Evolutionary conservation across 495 filamentous ascomycete species (phyloP).

Genomic region (Penicillium simplicissimum): DNA sequence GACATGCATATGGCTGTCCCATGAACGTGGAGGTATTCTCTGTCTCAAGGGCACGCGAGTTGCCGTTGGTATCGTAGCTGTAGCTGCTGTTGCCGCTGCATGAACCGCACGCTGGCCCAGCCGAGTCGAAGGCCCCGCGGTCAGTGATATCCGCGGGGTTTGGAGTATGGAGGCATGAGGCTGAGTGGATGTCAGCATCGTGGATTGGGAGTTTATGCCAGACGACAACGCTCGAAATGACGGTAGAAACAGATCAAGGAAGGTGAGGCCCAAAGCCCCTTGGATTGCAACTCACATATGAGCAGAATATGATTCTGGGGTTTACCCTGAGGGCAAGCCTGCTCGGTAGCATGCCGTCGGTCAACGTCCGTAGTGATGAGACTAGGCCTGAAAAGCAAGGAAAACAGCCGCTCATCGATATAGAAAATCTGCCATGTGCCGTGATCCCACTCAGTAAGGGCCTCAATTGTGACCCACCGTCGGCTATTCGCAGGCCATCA

Average conservation of each 20-base stretch:
- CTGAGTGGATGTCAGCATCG: conserved; percentile 29
- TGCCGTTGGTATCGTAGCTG: not conserved
- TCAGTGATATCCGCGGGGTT: conserved; percentile 20
- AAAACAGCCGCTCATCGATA: conserved; percentile 7
- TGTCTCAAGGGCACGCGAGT: conserved; percentile 21
- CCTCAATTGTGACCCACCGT: conserved; percentile 14
- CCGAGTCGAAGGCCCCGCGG: conserved; percentile 8
- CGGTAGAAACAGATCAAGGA: not conserved
- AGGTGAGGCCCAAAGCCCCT: not conserved
- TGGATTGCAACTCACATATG: conserved; percentile 21
- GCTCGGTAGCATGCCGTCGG: conserved; percentile 24
- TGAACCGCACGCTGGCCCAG: conserved; percentile 16
- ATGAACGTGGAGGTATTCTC: conserved; percentile 40
- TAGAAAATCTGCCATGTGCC: conserved; percentile 20
- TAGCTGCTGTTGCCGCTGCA: not conserved
- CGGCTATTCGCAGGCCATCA: not conserved
- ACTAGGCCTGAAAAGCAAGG: conserved; percentile 13
- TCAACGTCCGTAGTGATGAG: conserved; percentile 22
- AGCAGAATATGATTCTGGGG: conserved; percentile 19
- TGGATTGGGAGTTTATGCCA: not conserved
- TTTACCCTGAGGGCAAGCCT: conserved; percentile 14
- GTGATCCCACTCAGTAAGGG: conserved; percentile 4
- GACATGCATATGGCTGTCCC: conserved; percentile 58
- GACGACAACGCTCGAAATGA: not conserved
- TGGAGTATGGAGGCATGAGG: conserved; percentile 15